Base-by-base conservation (phyloP, 2,329 filamentous ascomycete species). In the Botryotinia calthae region DNA sequence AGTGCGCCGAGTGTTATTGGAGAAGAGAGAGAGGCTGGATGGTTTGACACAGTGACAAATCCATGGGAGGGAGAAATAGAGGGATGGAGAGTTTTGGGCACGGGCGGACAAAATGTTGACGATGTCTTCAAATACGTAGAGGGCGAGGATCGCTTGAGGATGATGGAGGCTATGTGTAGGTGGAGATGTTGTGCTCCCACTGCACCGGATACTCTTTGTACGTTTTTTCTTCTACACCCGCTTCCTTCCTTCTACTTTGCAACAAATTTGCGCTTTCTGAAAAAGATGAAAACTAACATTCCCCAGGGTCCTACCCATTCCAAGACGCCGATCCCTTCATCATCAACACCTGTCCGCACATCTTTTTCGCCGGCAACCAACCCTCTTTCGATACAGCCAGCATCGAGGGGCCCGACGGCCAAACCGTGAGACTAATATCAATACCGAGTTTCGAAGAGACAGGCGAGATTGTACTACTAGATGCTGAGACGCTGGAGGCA, bases 101-200 rank as follows among this genome's bases (percentile, higher is more conserved):
- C 93, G 0, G 92, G 93, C 51, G 96, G 96, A 0, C 96, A 99
- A 83, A 97, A 97, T 70, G 88, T 99, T 4, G 93, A 97, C 78
- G 97, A 99, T 81, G 89, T 98, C 4, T 93, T 94, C 82, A 96
- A 95, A 81, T 99, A 99, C 80, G 87, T 98, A 40, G 89, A 91
- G 73, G 90, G 89, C 51, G 89, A 94, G 59, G 90, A 94, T 77
- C 85, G 95, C 31, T 80, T 98, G 40, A 91, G 91, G 64, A 93
- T 98, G 87, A 96, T 98, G 92, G 96, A 98, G 82, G 91, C 91
- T 73, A 96, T 97, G 89, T 90, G 97, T 76, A 87, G 94, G 73
- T 99, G 96, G 96, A 88, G 96, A 75, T 93, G 94, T 80, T 90
- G 90, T 76, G 96, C 96, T 8, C 96, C 96, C 1, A 99, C 96